A percentile compares a stretch with the other conserved stretches of the same genome.
Conservation (phyloP, 371 early-diverging fungal species). For the Syncephalastrum racemosum region DNA sequence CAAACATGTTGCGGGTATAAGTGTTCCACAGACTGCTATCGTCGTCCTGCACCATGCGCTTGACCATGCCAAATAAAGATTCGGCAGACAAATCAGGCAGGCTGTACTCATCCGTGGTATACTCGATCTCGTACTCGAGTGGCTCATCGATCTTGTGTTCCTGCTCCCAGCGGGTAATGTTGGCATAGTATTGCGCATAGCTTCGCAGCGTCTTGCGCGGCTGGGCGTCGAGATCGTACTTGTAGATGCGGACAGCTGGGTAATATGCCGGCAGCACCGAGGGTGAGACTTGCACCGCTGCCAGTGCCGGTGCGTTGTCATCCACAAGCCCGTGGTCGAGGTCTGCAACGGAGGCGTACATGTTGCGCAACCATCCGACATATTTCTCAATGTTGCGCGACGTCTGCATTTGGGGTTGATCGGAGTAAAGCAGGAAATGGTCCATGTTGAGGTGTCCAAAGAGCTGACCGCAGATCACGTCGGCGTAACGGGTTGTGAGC, state of each 20-base stretch:
- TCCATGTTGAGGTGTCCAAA: conserved; percentile 86
- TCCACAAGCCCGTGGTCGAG: conserved; percentile 6
- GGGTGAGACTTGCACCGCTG: conserved; percentile 65
- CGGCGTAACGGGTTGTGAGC: conserved; percentile 56
- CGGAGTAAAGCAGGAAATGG: conserved; percentile 62
- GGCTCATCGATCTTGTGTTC: conserved; percentile 15
- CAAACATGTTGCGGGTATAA: conserved; percentile 43
- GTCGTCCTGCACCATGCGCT: conserved; percentile 34
- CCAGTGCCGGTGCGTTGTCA: conserved; percentile 23
- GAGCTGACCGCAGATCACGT: conserved; percentile 71
- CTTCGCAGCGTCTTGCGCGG: conserved; percentile 27
- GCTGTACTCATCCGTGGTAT: conserved; percentile 61
- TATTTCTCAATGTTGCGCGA: conserved; percentile 31
- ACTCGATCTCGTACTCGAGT: conserved; percentile 52
- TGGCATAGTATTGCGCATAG: conserved; percentile 40
- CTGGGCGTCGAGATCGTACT: conserved; percentile 40
- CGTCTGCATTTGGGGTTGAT: conserved; percentile 3
- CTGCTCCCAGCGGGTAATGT: conserved; percentile 41
- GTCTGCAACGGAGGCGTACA: conserved; percentile 28
- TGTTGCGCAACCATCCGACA: conserved; percentile 29
- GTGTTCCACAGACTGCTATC: conserved; percentile 29
- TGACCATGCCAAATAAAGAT: conserved; percentile 51
- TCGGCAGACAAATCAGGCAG: conserved; percentile 58
- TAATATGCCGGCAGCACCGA: conserved; percentile 75
- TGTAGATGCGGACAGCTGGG: conserved; percentile 71